These are phyloP conservation scores for Physaria fendleri DNA, from an alignment of 345 rosid genomes.

Conservation along the genomic window DNA sequence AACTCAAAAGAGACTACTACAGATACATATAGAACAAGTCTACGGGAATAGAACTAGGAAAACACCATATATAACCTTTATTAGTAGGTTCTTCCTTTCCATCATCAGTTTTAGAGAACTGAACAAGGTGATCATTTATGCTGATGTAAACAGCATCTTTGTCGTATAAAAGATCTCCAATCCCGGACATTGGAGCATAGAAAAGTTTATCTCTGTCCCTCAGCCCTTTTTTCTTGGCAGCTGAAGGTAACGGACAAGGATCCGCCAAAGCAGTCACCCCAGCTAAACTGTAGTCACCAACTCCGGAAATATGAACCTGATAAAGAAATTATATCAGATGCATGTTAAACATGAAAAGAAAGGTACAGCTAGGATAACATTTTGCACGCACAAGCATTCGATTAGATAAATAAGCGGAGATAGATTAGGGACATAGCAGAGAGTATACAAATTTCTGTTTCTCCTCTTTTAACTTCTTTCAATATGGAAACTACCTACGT, in stretches of 20 bases:
- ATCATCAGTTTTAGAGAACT: slow-evolving; percentile 66
- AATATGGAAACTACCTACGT: slow-evolving; percentile 1
- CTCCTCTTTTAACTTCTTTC: not conserved
- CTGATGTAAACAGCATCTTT: slow-evolving; percentile 97
- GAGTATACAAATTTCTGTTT: not conserved
- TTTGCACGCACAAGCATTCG: not conserved
- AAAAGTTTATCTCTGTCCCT: slow-evolving; percentile 85
- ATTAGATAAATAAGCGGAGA: slow-evolving; percentile 5
- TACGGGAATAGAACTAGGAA: slow-evolving; percentile 4
- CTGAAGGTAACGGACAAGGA: slow-evolving; percentile 96
- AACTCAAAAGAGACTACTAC: not conserved
- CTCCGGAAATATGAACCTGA: slow-evolving; percentile 98
- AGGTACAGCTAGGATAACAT: slow-evolving; percentile 4
- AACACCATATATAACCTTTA: slow-evolving; percentile 46
- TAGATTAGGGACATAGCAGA: not conserved
- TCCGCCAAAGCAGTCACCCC: slow-evolving; percentile 74
- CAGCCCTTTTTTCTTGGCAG: slow-evolving; percentile 77
- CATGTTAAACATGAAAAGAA: slow-evolving; percentile 7
- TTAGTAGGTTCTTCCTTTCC: slow-evolving; percentile 41
- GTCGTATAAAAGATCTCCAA: slow-evolving; percentile 91
- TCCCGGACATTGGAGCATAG: slow-evolving; percentile 98
- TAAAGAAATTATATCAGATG: slow-evolving; percentile 5
- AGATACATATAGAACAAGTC: not conserved
- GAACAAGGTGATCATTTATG: slow-evolving; percentile 84
- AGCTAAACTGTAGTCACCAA: slow-evolving; percentile 81